Conservation (phyloP, 2,329 filamentous ascomycete genomes). For the Ophiosphaerella narmari region DNA sequence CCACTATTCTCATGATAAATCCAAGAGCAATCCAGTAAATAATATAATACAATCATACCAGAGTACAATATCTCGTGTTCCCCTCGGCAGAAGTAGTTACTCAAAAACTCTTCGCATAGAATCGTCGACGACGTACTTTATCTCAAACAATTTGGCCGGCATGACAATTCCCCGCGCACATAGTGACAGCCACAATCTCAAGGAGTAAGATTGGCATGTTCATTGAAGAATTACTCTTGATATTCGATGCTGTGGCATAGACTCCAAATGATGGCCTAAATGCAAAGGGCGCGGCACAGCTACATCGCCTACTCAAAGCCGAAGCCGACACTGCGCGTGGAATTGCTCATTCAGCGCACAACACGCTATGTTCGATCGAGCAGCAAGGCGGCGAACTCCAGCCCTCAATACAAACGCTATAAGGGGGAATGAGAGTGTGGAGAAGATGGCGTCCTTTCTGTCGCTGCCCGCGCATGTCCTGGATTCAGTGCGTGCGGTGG, state of each 20-base stretch:
- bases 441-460: not conserved
- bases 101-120: no score
- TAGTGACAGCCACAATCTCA: conserved; percentile 11
- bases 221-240: no score
- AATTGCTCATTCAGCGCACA: not conserved
- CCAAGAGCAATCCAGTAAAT: no score
- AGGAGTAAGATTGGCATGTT: not conserved
- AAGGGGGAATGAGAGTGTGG: not conserved
- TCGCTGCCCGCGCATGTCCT: not conserved
- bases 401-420: conserved; percentile 33
- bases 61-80: no score
- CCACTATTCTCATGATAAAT: no score
- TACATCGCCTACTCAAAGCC: conserved; percentile 19
- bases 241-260: not conserved
- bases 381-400: conserved; percentile 4
- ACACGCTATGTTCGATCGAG: not conserved
- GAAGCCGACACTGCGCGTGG: conserved; percentile 15
- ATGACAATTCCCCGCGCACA: conserved; percentile 14
- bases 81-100: no score
- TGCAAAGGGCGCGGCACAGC: conserved; percentile 11
- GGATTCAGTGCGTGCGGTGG: not conserved
- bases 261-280: conserved; percentile 13
- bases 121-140: no score
- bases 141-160: no score
- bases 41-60: no score